Evolutionary conservation across 208 protist species (phyloP).

Genomic region (Crithidia bombi): DNA sequence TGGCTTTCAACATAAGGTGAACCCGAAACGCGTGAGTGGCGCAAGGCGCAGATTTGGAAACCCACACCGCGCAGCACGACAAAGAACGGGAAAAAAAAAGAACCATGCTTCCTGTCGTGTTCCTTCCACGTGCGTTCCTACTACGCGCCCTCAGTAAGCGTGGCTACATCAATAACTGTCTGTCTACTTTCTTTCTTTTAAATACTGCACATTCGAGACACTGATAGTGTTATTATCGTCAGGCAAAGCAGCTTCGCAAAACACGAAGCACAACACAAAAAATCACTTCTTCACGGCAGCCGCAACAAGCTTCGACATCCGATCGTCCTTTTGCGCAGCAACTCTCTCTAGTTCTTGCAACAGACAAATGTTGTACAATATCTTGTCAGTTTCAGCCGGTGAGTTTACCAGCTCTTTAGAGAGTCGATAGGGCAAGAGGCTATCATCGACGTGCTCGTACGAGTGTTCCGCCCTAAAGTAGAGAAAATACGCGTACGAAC

Average conservation of each 20-base stretch:
- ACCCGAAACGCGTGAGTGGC: too few species aligned
- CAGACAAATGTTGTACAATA: slow-evolving; percentile 24
- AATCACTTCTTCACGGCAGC: slow-evolving; percentile 9
- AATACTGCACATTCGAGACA: too few species aligned
- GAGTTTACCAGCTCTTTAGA: slow-evolving; percentile 32
- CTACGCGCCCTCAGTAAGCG: too few species aligned
- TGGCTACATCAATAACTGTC: too few species aligned
- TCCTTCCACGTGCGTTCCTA: too few species aligned
- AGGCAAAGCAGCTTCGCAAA: neutral
- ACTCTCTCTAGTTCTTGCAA: slow-evolving; percentile 33
- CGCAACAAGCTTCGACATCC: slow-evolving; percentile 18
- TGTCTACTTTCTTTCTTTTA: too few species aligned
- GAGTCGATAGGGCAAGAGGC: slow-evolving; percentile 41
- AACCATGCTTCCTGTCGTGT: too few species aligned
- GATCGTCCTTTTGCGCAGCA: slow-evolving; percentile 17
- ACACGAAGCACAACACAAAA: neutral
- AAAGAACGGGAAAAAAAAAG: slow-evolving; percentile 24
- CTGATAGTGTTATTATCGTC: neutral
- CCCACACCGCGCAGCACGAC: neutral
- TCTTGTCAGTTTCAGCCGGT: slow-evolving; percentile 21
- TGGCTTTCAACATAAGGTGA: too few species aligned
- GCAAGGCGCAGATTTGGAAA: too few species aligned
- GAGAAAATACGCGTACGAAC: slow-evolving; percentile 62
- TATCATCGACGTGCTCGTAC: slow-evolving; percentile 58
- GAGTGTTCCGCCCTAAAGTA: slow-evolving; percentile 51